Evolutionary conservation across 495 filamentous ascomycete genomes (phyloP), one percentile per base, ranked within the genome.

Genomic region (Thozetella sp.): DNA sequence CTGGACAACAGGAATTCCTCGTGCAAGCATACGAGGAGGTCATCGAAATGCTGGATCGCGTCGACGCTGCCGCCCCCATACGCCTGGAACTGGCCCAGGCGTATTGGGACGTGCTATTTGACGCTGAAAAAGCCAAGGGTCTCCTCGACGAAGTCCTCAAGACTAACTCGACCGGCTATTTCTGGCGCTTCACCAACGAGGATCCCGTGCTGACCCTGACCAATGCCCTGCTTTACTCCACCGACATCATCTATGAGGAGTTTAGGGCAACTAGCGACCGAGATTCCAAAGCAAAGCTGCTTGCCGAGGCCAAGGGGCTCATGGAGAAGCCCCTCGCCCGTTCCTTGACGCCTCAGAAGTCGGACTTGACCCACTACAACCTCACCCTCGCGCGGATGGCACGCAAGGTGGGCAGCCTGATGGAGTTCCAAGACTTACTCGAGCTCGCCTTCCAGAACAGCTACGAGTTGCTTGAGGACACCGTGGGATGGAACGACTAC

Each of bases 401-500:
- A 2, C 57, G 56, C 3, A 64, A 53, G 27, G 54, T 65, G 54
- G 63, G 66, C n/a, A 56, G 61, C 15, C 54, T 25, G 11, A 25
- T 27, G 4, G 65, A 67, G 51, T 67, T 63, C 25, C 54, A 70
- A 19, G 51, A 65, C 2, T 3, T 45, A n/a, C 48, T 70, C 37
- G 34, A 66, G 13, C 51, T 43, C 6, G 40, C 58, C 19, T 62
- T 70, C 37, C 50, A 60, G 22, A 57, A 40, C n/a, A 65, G 65
- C 27, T 54, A 57, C 17, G 53, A 57, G 13, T 62, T 51, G 3
- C 55, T 70, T 3, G 50, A n/a, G 2, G 66, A 69, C 30, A 52
- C 22, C 19, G 65, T 63, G 12, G 54, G 58, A 15, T 67, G 62
- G 64, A 69, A 69, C 55, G 67, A 69, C 43, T 20, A 11, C 2